Evolutionary conservation across 2,329 filamentous ascomycete species (phyloP).

Genomic region (Fonsecaea pedrosoi): DNA sequence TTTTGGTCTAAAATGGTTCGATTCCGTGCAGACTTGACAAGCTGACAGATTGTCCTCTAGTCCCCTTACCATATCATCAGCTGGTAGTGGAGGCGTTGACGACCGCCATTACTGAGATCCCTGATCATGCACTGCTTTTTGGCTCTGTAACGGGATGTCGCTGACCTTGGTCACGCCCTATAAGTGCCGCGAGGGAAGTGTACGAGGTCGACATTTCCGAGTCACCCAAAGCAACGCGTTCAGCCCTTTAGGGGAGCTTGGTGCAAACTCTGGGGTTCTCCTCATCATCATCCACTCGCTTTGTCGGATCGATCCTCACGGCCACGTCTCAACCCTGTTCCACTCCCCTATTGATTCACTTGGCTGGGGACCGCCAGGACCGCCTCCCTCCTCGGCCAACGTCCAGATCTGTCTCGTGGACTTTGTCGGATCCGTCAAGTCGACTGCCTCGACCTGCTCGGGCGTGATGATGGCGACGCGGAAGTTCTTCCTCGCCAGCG

Average conservation of each 20-base stretch:
- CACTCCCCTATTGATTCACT: conserved; percentile 57
- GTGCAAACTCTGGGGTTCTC: background rate
- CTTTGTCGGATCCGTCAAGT: conserved; percentile 71
- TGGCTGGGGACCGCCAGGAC: conserved; percentile 46
- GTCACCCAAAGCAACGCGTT: no score
- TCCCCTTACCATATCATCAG: background rate
- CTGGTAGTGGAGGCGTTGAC: background rate
- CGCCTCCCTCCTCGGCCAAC: conserved; percentile 56
- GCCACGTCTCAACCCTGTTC: conserved; percentile 74
- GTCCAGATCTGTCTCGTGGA: conserved; percentile 72
- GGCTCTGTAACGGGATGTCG: background rate
- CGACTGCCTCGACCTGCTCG: conserved; percentile 75
- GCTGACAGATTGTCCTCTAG: no score
- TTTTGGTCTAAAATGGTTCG: background rate
- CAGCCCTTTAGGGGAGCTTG: no score
- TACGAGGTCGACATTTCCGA: no score
- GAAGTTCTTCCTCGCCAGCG: conserved; percentile 75
- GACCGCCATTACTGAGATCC: background rate
- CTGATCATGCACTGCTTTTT: background rate
- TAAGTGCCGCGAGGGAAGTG: no score
- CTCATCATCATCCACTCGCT: background rate
- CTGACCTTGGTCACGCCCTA: no score
- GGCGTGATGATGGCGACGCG: conserved; percentile 86
- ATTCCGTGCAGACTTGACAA: background rate
- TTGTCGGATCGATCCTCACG: conserved; percentile 38